A percentile compares a stretch with the other conserved stretches of the same genome.
Conservation (phyloP, 768 basidiomycete genomes). For the Imleria badia region DNA sequence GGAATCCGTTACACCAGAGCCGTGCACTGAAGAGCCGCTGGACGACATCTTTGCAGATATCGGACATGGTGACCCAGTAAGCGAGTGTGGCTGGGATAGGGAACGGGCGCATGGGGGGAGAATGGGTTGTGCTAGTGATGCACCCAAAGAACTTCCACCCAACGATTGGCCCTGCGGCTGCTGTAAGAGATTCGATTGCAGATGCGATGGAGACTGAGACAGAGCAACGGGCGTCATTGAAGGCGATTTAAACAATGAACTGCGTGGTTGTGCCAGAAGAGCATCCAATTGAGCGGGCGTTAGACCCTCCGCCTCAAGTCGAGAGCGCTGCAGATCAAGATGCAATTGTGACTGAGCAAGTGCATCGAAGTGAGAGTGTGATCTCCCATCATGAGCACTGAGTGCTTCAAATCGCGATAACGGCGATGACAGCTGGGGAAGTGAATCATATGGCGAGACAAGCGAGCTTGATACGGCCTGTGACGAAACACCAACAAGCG, state of each 20-base stretch:
- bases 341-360: slow-evolving; percentile 24
- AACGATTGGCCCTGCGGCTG: slow-evolving; percentile 22
- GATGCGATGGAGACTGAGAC: slow-evolving; percentile 24
- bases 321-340: slow-evolving; percentile 26
- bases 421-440: slow-evolving; percentile 21
- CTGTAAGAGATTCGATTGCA: slow-evolving; percentile 13
- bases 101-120: slow-evolving; percentile 21
- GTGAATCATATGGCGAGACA: slow-evolving; percentile 21
- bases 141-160: slow-evolving; percentile 12
- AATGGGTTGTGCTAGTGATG: slow-evolving; percentile 22
- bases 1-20: slow-evolving; percentile 11
- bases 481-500: slow-evolving; percentile 24
- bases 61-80: slow-evolving; percentile 28
- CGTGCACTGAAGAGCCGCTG: slow-evolving; percentile 20
- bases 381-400: slow-evolving; percentile 24
- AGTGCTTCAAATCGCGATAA: slow-evolving; percentile 26
- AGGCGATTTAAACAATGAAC: slow-evolving; percentile 27
- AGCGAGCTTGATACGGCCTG: slow-evolving; percentile 15
- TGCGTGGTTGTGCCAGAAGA: slow-evolving; percentile 22
- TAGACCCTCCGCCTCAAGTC: slow-evolving; percentile 27
- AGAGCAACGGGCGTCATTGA: slow-evolving; percentile 15
- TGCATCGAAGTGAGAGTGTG: slow-evolving; percentile 22
- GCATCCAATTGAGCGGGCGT: slow-evolving; percentile 30
- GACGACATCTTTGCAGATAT: slow-evolving; percentile 25
- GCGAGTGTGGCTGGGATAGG: slow-evolving; percentile 28